These are phyloP conservation scores for Hortaea sp. DNA, from an alignment of 2,329 filamentous ascomycete genomes.

Conservation along the genomic window DNA sequence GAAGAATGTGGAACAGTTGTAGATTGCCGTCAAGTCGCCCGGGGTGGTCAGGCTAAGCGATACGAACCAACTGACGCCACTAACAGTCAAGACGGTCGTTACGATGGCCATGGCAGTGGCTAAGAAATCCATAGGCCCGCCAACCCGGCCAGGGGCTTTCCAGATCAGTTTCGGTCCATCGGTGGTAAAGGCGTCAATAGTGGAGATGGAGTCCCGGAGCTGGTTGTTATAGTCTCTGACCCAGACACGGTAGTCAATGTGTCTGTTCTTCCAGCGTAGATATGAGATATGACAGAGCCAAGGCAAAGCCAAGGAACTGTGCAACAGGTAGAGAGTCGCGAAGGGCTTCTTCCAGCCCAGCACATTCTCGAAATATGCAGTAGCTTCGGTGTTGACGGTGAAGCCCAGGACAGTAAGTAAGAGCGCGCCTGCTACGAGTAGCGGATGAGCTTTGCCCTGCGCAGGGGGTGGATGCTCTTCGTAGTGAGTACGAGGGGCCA, in stretches of 20 bases:
- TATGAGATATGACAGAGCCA: slow-evolving; percentile 21
- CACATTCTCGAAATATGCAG: slow-evolving; percentile 23
- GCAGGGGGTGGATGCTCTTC: neutral
- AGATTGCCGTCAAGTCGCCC: slow-evolving; percentile 25
- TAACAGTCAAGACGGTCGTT: slow-evolving; percentile 20
- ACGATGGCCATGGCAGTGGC: slow-evolving; percentile 20
- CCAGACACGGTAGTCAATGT: slow-evolving; percentile 16
- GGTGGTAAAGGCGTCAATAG: slow-evolving; percentile 21
- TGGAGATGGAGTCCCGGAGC: slow-evolving; percentile 18
- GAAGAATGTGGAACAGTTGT: slow-evolving; percentile 27
- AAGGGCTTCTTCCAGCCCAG: slow-evolving; percentile 25
- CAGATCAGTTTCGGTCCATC: slow-evolving; percentile 14
- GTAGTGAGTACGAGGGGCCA: slow-evolving; percentile 2
- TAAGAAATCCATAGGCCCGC: slow-evolving; percentile 22
- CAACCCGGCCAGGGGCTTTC: slow-evolving; percentile 14
- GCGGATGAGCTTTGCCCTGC: slow-evolving; percentile 2
- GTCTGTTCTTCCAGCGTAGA: slow-evolving; percentile 13
- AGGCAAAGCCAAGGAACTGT: slow-evolving; percentile 21
- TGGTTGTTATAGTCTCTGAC: slow-evolving; percentile 22
- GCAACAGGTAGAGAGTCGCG: slow-evolving; percentile 23
- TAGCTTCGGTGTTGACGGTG: slow-evolving; percentile 24
- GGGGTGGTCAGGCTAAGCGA: slow-evolving; percentile 23
- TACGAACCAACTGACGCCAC: slow-evolving; percentile 23
- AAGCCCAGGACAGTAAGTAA: slow-evolving; percentile 20
- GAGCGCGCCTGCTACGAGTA: slow-evolving; percentile 15